A percentile compares a stretch with the other conserved stretches of the same genome.
These are phyloP conservation scores for Castanea mollissima DNA, from an alignment of 306 rosid genomes.

Conservation along the genomic window DNA sequence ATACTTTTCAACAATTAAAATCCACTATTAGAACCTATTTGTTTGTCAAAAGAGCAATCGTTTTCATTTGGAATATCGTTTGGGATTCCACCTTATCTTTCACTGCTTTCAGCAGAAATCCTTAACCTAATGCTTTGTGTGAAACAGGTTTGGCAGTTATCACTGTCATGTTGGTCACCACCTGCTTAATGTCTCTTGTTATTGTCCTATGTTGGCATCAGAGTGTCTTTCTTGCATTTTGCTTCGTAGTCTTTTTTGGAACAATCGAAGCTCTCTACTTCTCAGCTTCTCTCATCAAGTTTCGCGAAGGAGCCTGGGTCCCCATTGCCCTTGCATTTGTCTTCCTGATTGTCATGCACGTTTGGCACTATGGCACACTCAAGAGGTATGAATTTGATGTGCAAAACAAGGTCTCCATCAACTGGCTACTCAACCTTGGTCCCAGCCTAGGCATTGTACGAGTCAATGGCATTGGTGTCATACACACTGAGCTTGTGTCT, in stretches of 20 bases:
- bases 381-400: constrained; percentile 80
- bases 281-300: constrained; percentile 85
- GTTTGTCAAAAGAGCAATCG: background rate
- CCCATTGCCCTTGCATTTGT: constrained; percentile 60
- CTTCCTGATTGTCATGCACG: constrained; percentile 58
- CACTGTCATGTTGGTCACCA: constrained; percentile 95
- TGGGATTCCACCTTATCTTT: background rate
- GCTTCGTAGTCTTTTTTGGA: constrained; percentile 69
- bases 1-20: background rate
- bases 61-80: background rate
- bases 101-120: constrained; percentile 2
- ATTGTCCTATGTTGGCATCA: constrained; percentile 84
- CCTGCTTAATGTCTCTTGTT: constrained; percentile 92
- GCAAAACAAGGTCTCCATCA: constrained; percentile 85
- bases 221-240: constrained; percentile 60
- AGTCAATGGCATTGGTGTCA: constrained; percentile 81
- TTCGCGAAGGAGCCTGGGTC: constrained; percentile 94
- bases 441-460: constrained; percentile 82
- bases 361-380: constrained; percentile 87
- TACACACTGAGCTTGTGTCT: constrained; percentile 80
- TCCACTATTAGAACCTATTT: background rate
- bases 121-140: constrained; percentile 12
- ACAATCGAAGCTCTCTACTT: constrained; percentile 85
- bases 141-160: constrained; percentile 94
- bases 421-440: constrained; percentile 78